Percentiles rank a stretch among this genome's conserved stretches.
Evolutionary conservation across 345 rosid species (phyloP).

Genomic region (Barbarea vulgaris): DNA sequence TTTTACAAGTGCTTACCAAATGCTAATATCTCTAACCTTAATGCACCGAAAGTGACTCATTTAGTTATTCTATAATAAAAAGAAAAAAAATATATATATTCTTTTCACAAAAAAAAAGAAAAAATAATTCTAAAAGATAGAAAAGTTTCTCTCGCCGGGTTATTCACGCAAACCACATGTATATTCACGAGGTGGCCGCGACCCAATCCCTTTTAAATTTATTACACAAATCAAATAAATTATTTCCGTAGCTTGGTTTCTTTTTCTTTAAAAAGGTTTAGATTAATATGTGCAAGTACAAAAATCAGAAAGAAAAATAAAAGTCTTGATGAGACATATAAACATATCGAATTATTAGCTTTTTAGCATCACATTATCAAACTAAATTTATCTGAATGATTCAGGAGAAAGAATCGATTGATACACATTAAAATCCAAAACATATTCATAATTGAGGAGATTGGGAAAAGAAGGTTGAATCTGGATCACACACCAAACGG

Average conservation of each 20-base stretch:
- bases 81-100: not conserved
- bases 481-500: conserved; percentile 30
- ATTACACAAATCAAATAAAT: not conserved
- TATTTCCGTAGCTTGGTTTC: too few relatives aligned
- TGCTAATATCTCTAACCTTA: not conserved
- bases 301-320: not conserved
- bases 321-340: not conserved
- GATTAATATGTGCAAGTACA: too few relatives aligned
- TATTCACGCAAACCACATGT: conserved; percentile 1
- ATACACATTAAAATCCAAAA: conserved; percentile 23
- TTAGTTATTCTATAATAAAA: not conserved
- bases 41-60: not conserved
- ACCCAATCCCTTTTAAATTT: not conserved
- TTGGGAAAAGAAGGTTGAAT: conserved; percentile 24
- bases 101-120: too few relatives aligned
- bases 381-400: not conserved
- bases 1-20: not conserved
- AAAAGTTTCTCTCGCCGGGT: not conserved
- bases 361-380: not conserved
- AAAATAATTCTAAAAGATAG: too few relatives aligned
- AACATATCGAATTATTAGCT: not conserved
- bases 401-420: not conserved
- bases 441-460: conserved; percentile 29
- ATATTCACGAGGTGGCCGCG: not conserved
- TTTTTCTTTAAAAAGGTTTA: too few relatives aligned